phyloP scores from a whole-genome alignment of 1,284 basidiomycete species.

The Porogramme epimiltina region DNA sequence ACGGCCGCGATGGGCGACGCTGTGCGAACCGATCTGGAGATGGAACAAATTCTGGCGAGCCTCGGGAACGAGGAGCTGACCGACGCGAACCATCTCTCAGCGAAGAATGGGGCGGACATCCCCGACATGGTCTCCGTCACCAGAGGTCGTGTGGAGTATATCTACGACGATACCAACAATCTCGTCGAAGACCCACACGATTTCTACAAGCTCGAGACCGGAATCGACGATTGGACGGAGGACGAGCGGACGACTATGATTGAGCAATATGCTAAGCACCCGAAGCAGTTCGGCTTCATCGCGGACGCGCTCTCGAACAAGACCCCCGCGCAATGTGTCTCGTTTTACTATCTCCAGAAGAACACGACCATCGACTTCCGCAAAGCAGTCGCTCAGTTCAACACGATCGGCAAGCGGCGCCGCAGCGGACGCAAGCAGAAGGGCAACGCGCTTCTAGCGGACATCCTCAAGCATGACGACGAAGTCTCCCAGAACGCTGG shows the following conservation, averaged over 20 bases:
- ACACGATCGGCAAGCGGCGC: slow-evolving; percentile 59
- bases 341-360: slow-evolving; percentile 96
- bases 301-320: slow-evolving; percentile 84
- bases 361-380: slow-evolving; percentile 87
- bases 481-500: slow-evolving; percentile 48
- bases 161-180: slow-evolving; percentile 87
- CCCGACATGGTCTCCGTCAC: slow-evolving; percentile 89
- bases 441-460: slow-evolving; percentile 76
- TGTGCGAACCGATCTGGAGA: slow-evolving; percentile 93
- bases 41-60: slow-evolving; percentile 95
- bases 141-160: slow-evolving; percentile 58
- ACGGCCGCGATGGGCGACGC: slow-evolving; percentile 83
- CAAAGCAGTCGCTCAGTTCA: slow-evolving; percentile 65
- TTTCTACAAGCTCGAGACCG: slow-evolving; percentile 76
- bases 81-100: slow-evolving; percentile 87
- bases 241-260: slow-evolving; percentile 83
- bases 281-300: slow-evolving; percentile 94
- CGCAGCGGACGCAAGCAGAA: slow-evolving; percentile 69
- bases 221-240: slow-evolving; percentile 84
- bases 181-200: slow-evolving; percentile 76
- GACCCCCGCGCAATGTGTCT: slow-evolving; percentile 86
- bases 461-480: slow-evolving; percentile 76
- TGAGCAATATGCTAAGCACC: slow-evolving; percentile 81
- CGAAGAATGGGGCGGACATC: slow-evolving; percentile 85
- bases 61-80: slow-evolving; percentile 91